Evolutionary conservation across 768 basidiomycete genomes (phyloP), one percentile per base, ranked within the genome.

Genomic region (Tulasnella sp.): DNA sequence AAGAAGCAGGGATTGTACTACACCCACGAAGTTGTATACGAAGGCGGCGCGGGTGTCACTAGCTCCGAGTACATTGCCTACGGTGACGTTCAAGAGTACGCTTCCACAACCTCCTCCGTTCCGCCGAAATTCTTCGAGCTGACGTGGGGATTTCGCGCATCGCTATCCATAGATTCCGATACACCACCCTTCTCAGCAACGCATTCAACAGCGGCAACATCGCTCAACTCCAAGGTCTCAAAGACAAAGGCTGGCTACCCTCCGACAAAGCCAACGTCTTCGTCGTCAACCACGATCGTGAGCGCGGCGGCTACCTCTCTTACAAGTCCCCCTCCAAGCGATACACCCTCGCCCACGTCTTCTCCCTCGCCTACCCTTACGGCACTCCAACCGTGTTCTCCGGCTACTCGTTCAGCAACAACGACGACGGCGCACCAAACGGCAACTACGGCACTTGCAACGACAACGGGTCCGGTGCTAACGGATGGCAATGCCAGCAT

Each of bases 381-480:
- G 90, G 91, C 73, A 90, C 87, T 8, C 89, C 90, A 0, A 87
- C 88, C 0, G 82, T 92, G 68, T 84, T 91, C 1, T 91, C 89
- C 0, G 87, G 88, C 77, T 92, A 89, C 80, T 29, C 83, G 5
- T 83, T 85, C 64, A 34, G 54, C 76, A 77, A 78, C 45, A 84
- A 78, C 5, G 89, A 90, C 78, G 86, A 83, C 38, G 91, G 90
- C 17, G 86, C 88, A 29, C 90, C 91, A 0, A 91, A 91, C 79
- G 84, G 85, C 72, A 88, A 89, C 85, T 71, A 71, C 40, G 75
- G 64, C 19, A 45, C 67, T 14, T 80, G 79, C 64, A 76, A 71
- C 14, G 79, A 77, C 22, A 68, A 68, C 39, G 78, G 72, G 12
- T 40, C 37, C 29, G 79, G 79, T 7, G 37, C 69, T 1, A 78